These are phyloP conservation scores for Saccharomyces hybrid DNA, from an alignment of 1,139 yeast genomes.

Conservation along the genomic window DNA sequence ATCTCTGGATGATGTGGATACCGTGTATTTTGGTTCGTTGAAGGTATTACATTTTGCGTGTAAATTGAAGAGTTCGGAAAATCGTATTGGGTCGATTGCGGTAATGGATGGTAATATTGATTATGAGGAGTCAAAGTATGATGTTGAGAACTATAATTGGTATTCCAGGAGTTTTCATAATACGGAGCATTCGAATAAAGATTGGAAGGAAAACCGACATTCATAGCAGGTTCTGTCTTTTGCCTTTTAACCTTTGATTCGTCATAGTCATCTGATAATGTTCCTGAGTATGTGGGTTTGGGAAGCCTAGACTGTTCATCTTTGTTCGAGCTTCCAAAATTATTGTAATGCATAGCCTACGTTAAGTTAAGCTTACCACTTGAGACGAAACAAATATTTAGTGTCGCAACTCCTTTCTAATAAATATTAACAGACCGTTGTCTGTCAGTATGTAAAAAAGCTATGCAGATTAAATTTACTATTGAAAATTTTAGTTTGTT, in stretches of 20 bases:
- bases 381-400: background rate
- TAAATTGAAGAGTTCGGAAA: background rate
- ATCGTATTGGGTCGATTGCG: background rate
- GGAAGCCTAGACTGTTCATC: conserved; percentile 12
- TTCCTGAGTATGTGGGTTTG: conserved; percentile 27
- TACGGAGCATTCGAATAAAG: background rate
- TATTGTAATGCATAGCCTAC: background rate
- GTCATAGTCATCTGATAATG: conserved; percentile 4
- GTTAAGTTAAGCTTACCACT: background rate
- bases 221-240: conserved; percentile 1
- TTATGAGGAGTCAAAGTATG: background rate
- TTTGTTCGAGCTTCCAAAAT: background rate
- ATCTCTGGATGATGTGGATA: background rate
- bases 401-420: no score
- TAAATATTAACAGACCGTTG: no score
- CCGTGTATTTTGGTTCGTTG: background rate
- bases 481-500: background rate
- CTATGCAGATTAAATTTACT: background rate
- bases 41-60: background rate
- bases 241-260: background rate
- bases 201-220: background rate
- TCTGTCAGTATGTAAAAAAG: background rate
- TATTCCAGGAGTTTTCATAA: background rate
- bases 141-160: background rate
- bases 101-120: background rate